Evolutionary conservation across 73 alveolate genomes (phyloP), one percentile per base, ranked within the genome.

Genomic region (Halteria grandinella): DNA sequence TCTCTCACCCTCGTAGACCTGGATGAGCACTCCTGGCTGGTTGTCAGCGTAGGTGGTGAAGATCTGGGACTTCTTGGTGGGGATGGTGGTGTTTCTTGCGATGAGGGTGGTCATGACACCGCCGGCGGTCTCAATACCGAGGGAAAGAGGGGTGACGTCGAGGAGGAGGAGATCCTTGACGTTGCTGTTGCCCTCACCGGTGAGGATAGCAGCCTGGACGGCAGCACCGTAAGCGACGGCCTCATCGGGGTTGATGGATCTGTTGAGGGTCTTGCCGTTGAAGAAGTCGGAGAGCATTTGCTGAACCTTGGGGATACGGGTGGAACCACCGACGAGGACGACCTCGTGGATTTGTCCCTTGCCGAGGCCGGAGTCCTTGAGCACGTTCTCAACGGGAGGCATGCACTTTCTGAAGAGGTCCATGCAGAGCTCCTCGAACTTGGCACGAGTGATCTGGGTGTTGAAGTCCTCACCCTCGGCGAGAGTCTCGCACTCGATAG

Each of bases 191-290:
- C 69, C 90, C 71, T 66, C 74, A 73, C 52, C 87, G 1, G 66
- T 24, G 37, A 89, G 75, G 43, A 82, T 88, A 66, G 87, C 82
- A 0, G 94, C 98, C 74, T 91, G 90, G 77, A 95, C 93, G 23
- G 98, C 98, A n/a, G 99, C 99, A 1, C 98, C 98, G 71, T 48
- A 53, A 7, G 95, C 88, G 33, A 85, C 94, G 1, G 83, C 96
- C 75, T 93, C 97, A 49, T 93, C 96, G 17, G 89, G 89, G 69
- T 87, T 82, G 24, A 90, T 69, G 51, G 54, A 28, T 52, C 79
- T 62, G 53, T 70, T 63, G 1, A 62, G 75, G 59, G 69, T 87
- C 63, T 88, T 78, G 7, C 90, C 84, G 25, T 47, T 69, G 75
- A 90, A 90, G 63, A 48, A 86, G 27, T 89, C 85, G 39, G 37